Evolutionary conservation across 1,284 basidiomycete species (phyloP), one percentile per base, ranked within the genome.

Genomic region (Malassezia psittaci): DNA sequence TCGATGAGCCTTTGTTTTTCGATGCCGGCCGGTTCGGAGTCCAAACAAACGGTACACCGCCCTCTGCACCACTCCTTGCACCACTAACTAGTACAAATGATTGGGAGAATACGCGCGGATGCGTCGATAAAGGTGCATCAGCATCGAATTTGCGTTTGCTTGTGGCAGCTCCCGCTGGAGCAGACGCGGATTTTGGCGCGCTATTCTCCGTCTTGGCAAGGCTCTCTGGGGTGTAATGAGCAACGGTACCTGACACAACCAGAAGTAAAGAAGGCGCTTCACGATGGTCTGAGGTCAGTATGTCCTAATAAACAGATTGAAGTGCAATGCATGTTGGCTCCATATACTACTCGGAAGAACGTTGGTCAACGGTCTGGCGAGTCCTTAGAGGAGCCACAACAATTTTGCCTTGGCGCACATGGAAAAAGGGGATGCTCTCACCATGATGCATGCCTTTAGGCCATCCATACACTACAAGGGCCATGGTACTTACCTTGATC

Each of bases 151-250:
- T 66, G 47, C 41, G 52, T 65, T 40, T 53, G 54, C 32, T 57
- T 63, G 48, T 63, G 63, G 16, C 60, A 60, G 52, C 69, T 72
- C 43, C 55, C 0, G 63, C 33, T 0, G 57, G 54, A 1, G 62
- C 57, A 0, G 57, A 51, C 1, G 63, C 59, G 4, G 66, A 65
- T 37, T 65, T 64, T 10, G 70, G 70, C 16, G 68, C 70, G 48
- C 58, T 64, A 5, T 59, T 58, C 10, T 52, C 36, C 3, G 57
- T 57, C 1, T 63, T 63, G 4, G 63, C 63, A 0, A 59, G 53
- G 2, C 66, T 69, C 46, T 63, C 64, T 40, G 70, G 70, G 5
- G 68, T 72, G 49, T 71, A 68, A 52, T 73, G 69, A 32, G 67
- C 61, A 8, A 73, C 70, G 1, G 65, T 64, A 13, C 70, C 70